Conservation (phyloP, 2,329 filamentous ascomycete species). For the Cadophora luteo-olivacea region DNA sequence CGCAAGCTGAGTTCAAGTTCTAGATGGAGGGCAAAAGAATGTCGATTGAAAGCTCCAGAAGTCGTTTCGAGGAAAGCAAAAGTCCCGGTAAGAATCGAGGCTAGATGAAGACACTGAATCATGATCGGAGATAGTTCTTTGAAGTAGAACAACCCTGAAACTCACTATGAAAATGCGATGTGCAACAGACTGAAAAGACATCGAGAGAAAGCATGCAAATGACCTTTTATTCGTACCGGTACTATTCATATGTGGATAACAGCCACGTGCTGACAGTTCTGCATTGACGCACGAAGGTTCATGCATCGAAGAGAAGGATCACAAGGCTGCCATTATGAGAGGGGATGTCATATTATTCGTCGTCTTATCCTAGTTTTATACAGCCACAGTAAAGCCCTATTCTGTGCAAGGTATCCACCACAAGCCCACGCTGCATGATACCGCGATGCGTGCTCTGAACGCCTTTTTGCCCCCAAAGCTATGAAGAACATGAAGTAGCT, state of each 20-base stretch:
- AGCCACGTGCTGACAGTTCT: conserved; percentile 21
- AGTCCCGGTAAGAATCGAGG: conserved; percentile 19
- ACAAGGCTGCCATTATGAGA: conserved; percentile 50
- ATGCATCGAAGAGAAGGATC: not conserved
- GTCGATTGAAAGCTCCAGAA: conserved; percentile 1
- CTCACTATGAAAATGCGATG: conserved; percentile 35
- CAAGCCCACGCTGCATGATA: conserved; percentile 39
- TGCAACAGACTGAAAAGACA: conserved; percentile 32
- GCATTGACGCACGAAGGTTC: conserved; percentile 24
- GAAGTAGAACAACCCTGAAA: conserved; percentile 26
- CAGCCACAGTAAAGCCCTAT: conserved; percentile 42
- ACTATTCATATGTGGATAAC: not conserved
- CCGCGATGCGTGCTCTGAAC: conserved; percentile 42
- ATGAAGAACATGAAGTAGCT: conserved; percentile 43
- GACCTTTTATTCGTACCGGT: conserved; percentile 5
- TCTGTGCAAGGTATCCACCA: conserved; percentile 40
- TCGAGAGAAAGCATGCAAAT: conserved; percentile 5
- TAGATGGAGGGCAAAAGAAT: not conserved
- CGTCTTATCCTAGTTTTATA: conserved; percentile 53
- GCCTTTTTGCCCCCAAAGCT: conserved; percentile 45
- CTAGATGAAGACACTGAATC: conserved; percentile 20
- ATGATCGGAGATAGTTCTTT: conserved; percentile 24
- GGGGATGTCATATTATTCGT: conserved; percentile 64
- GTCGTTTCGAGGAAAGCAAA: conserved; percentile 7
- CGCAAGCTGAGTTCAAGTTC: not conserved